Evolutionary conservation across 495 filamentous ascomycete genomes (phyloP), one percentile per base, ranked within the genome.

Genomic region (Pyrenula massariospora): DNA sequence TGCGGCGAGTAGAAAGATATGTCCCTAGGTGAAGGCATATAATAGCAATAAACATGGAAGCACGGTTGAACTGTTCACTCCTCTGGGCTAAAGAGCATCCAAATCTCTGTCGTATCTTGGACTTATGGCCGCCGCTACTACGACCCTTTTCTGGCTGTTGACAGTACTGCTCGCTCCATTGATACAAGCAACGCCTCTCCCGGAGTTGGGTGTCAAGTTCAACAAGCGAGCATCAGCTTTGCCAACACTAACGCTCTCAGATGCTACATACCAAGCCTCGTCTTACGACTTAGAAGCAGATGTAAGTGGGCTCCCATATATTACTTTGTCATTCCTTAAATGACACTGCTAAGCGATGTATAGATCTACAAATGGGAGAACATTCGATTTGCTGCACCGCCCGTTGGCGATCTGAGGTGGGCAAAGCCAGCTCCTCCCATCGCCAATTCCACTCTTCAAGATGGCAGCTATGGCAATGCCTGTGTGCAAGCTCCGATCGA

Each of bases 351-450:
- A 24, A 81, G 80, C 36, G 68, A 65, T 15, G 80, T 81, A 63
- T 73, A 70, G 50, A 42, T 42, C 31, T 42, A 42, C 31, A 42
- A 42, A 42, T 42, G 31, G 31, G 15, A 5, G 15, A 84, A 83
- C 55, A 81, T 84, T 57, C 73, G 81, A 1, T 84, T 76, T 63
- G 81, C 77, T 10, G 75, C 78, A 1, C 72, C 75, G 12, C 79
- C 81, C 0, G 72, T 76, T 2, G 80, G 78, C 2, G 62, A 75
- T 31, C 67, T 79, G n/a, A 70, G 81, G 23, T 84, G 78, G 68
- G 70, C 70, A 1, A 79, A 77, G 56, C 81, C 81, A 3, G 69
- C 70, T 23, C 69, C 77, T 50, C 80, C 79, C 11, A 56, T 63
- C 15, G 65, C 60, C 8, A 69, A 78, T 54, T 65, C 70, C 0